A percentile compares a stretch with the other conserved stretches of the same genome.
Evolutionary conservation across 495 filamentous ascomycete genomes (phyloP).

Genomic region (Lichina pygmaea): DNA sequence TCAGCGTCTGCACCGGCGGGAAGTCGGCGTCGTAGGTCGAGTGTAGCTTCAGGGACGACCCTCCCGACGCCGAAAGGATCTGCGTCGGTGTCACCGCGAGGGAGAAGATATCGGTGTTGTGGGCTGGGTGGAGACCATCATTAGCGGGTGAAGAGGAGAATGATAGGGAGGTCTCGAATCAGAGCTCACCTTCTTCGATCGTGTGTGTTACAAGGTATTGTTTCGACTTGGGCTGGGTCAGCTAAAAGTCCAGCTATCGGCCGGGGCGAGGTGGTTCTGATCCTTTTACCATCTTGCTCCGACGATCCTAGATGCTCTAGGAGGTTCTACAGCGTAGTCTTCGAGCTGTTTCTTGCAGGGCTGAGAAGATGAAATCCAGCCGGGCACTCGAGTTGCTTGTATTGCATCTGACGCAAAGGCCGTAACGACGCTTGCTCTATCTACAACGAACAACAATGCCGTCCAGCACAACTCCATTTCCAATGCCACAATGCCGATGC

Average conservation of each 20-base stretch:
- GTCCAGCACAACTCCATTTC: too few species aligned
- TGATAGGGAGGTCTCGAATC: background rate
- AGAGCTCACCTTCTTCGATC: constrained; percentile 45
- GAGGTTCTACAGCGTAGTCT: too few species aligned
- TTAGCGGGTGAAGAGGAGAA: background rate
- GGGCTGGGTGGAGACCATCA: constrained; percentile 14
- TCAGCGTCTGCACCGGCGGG: constrained; percentile 47
- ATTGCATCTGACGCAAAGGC: too few species aligned
- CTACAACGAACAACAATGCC: too few species aligned
- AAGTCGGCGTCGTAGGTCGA: constrained; percentile 40
- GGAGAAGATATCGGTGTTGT: constrained; percentile 70
- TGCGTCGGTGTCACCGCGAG: constrained; percentile 55
- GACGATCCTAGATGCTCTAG: too few species aligned
- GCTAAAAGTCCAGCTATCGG: too few species aligned
- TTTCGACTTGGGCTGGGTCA: constrained; percentile 39
- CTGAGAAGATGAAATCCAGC: too few species aligned
- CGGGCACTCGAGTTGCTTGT: too few species aligned
- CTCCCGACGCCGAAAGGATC: constrained; percentile 59
- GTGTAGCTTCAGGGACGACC: constrained; percentile 53
- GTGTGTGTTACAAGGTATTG: constrained; percentile 89
- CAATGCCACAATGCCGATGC: background rate
- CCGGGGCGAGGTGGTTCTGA: too few species aligned
- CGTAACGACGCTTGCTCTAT: too few species aligned
- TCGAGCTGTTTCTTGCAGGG: too few species aligned
- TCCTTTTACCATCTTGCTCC: too few species aligned